Percentiles rank a stretch among this genome's conserved stretches.
phyloP scores from a whole-genome alignment of 176 grass and related monocot genomes.

The Zizania latifolia region DNA sequence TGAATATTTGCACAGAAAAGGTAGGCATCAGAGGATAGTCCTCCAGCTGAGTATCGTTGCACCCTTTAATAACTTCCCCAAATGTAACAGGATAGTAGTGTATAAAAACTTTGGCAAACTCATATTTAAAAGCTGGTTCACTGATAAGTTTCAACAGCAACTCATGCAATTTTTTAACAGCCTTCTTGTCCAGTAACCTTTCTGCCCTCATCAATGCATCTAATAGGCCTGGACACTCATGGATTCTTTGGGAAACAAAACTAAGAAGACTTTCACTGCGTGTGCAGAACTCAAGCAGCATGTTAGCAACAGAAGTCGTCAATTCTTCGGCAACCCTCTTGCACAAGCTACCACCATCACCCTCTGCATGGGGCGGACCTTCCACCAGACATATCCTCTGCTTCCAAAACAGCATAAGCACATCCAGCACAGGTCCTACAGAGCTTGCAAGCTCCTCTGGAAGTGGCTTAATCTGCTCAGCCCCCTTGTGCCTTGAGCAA shows the following conservation, averaged over 20 bases:
- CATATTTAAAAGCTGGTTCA: constrained; percentile 83
- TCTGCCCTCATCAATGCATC: constrained; percentile 58
- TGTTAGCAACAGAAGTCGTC: constrained; percentile 49
- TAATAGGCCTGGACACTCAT: constrained; percentile 47
- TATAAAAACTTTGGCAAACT: constrained; percentile 82
- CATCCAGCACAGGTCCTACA: constrained; percentile 65
- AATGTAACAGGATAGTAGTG: constrained; percentile 65
- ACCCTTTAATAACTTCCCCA: constrained; percentile 58
- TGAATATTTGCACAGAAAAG: constrained; percentile 98
- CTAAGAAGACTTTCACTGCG: constrained; percentile 81
- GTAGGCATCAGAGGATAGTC: constrained; percentile 56
- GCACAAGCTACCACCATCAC: background rate
- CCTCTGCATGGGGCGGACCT: background rate
- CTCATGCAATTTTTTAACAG: constrained; percentile 80
- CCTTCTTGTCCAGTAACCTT: constrained; percentile 61
- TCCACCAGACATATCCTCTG: constrained; percentile 46
- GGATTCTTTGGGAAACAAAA: constrained; percentile 68
- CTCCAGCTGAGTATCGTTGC: constrained; percentile 42
- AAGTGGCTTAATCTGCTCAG: constrained; percentile 83
- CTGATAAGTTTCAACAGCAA: constrained; percentile 85
- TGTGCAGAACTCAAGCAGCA: constrained; percentile 77
- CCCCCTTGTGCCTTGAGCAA: constrained; percentile 81
- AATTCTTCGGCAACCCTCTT: constrained; percentile 46
- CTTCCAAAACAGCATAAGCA: constrained; percentile 70
- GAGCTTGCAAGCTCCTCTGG: constrained; percentile 52